These are phyloP conservation scores for Bipolaris gigantea DNA, from an alignment of 2,329 filamentous ascomycete genomes.

Conservation along the genomic window DNA sequence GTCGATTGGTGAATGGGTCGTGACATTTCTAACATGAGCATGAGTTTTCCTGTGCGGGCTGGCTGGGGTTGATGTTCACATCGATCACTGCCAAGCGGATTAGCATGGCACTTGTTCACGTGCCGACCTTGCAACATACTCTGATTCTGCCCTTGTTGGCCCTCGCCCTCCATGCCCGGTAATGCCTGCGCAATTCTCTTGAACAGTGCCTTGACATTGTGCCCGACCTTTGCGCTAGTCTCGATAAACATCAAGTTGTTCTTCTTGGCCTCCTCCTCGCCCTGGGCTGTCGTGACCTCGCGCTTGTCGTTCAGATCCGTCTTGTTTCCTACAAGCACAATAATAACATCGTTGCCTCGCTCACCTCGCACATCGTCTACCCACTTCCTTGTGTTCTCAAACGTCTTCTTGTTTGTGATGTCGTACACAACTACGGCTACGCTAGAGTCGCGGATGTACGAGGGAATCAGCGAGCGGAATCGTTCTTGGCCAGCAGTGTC, in stretches of 20 bases:
- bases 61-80: constrained; percentile 77
- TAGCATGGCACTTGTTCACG: constrained; percentile 6
- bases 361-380: constrained; percentile 97
- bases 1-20: constrained; percentile 5
- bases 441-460: constrained; percentile 96
- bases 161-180: constrained; percentile 94
- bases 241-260: constrained; percentile 99
- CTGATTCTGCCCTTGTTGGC: constrained; percentile 74
- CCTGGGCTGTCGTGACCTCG: constrained; percentile 93
- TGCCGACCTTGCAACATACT: constrained; percentile 61
- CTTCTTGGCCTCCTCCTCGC: constrained; percentile 97
- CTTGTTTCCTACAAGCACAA: constrained; percentile 98
- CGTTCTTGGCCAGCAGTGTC: constrained; percentile 97
- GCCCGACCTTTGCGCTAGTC: constrained; percentile 94
- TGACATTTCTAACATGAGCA: constrained; percentile 39
- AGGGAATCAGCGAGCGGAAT: constrained; percentile 95
- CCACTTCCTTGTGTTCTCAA: constrained; percentile 99
- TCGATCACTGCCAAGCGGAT: constrained; percentile 71
- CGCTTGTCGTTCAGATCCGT: constrained; percentile 98
- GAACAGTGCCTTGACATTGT: constrained; percentile 98
- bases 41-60: constrained; percentile 62
- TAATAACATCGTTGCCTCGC: constrained; percentile 97
- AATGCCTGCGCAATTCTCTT: constrained; percentile 97
- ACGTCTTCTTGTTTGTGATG: constrained; percentile 95
- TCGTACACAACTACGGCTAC: constrained; percentile 99